Conservation (phyloP, 2,329 filamentous ascomycete species). For the Alternaria alternata region DNA sequence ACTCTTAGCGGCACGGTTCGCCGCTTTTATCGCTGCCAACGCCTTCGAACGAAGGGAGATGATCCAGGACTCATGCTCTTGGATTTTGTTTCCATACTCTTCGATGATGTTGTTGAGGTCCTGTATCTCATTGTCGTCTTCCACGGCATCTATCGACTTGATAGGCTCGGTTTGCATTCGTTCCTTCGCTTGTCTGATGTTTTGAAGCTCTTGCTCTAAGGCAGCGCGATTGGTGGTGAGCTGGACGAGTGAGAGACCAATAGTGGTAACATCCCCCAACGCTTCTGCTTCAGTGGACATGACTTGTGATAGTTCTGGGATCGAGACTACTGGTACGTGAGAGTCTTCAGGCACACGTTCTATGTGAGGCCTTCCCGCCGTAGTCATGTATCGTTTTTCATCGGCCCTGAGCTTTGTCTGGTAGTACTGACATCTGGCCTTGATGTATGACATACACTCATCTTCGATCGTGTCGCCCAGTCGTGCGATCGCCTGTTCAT, state of each 20-base stretch:
- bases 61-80: not conserved
- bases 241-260: not conserved
- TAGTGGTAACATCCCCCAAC: not conserved
- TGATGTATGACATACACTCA: not conserved
- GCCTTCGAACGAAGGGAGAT: accelerated
- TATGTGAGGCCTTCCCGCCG: accelerated
- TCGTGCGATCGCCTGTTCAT: not conserved
- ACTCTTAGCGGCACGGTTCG: not conserved
- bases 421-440: accelerated
- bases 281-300: not conserved
- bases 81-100: not conserved
- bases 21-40: no score
- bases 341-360: no score
- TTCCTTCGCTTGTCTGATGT: not conserved
- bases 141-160: accelerated
- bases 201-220: not conserved
- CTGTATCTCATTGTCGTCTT: not conserved
- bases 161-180: not conserved
- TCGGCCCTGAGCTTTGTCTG: not conserved
- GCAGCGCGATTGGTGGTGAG: not conserved
- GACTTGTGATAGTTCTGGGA: not conserved
- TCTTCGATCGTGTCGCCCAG: not conserved
- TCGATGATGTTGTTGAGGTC: not conserved
- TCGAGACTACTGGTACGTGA: not conserved
- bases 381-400: no score